Percentiles rank a stretch among this genome's conserved stretches.
Conservation (phyloP, 768 basidiomycete species). For the Pholiota microspora region DNA sequence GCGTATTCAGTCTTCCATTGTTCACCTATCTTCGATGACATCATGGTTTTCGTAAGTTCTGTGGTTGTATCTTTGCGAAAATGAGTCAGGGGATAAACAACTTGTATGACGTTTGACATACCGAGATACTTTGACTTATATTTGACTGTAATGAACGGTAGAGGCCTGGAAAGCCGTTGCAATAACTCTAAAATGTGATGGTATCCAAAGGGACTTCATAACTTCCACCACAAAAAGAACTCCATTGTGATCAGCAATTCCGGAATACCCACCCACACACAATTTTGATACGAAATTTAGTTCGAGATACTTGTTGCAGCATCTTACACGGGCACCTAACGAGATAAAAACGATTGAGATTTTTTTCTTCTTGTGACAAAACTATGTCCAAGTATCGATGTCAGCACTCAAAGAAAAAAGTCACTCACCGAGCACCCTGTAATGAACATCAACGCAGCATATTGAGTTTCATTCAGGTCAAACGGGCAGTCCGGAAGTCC, state of each 20-base stretch:
- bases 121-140: too few relatives aligned
- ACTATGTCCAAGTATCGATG: not conserved
- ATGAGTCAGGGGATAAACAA: too few relatives aligned
- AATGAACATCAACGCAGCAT: conserved; percentile 1
- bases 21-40: not conserved
- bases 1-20: not conserved
- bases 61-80: too few relatives aligned
- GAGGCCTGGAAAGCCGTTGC: too few relatives aligned
- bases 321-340: not conserved
- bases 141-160: too few relatives aligned
- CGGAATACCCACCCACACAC: too few relatives aligned
- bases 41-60: too few relatives aligned
- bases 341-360: not conserved
- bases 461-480: conserved; percentile 10
- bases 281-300: not conserved
- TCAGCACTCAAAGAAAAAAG: not conserved
- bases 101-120: too few relatives aligned
- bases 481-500: conserved; percentile 10
- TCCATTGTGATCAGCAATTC: too few relatives aligned
- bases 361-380: not conserved
- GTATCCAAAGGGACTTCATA: too few relatives aligned
- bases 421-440: conserved; percentile 10
- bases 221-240: not conserved
- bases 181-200: too few relatives aligned
- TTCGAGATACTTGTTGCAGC: not conserved